Evolutionary conservation across 2,329 filamentous ascomycete species (phyloP), one percentile per base, ranked within the genome.

Genomic region (Hypoxylon sp.): DNA sequence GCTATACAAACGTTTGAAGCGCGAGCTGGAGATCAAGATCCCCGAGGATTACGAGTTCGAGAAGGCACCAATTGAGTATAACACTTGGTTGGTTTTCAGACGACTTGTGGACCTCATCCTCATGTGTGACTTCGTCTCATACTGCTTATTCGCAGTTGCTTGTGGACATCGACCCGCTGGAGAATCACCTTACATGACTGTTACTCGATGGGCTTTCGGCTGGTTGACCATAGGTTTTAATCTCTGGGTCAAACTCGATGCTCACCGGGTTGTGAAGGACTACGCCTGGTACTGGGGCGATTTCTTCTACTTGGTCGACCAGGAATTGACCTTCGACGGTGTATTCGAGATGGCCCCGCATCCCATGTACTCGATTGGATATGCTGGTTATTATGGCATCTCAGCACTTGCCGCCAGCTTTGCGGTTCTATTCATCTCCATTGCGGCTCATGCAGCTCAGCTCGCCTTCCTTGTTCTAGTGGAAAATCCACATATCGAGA

Each of bases 261-360:
- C 94, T 13, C 94, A 99, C 72, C 84, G 94, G 55, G 94, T 99
- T 38, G 94, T 99, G 68, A 97, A 97, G 73, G 94, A 99, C 73
- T 99, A 92, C 75, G 94, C 94, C 19, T 99, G 94, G 94, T 99
- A 97, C 74, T 99, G 94, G 94, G 94, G 94, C 55, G 94, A 99
- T 73, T 97, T 97, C 75, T 99, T 97, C 79, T 99, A 91, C 74
- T 86, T 99, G 67, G 90, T 99, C 71, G 94, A 99, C 73, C 92
- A 97, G 75, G 91, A 96, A 68, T 79, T 99, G 70, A 97, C 92
- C 38, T 99, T 99, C 71, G 94, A 99, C 69, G 94, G 94, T 48
- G 94, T 99, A 57, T 99, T 97, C 70, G 94, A 99, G 75, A 95
- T 99, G 87, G 94, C 94, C 13, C 94, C 94, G 21, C 94, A 97